Percentiles rank a stretch among this genome's conserved stretches.
These are phyloP conservation scores for Colletotrichum spinosum DNA, from an alignment of 2,329 filamentous ascomycete species.

Conservation along the genomic window DNA sequence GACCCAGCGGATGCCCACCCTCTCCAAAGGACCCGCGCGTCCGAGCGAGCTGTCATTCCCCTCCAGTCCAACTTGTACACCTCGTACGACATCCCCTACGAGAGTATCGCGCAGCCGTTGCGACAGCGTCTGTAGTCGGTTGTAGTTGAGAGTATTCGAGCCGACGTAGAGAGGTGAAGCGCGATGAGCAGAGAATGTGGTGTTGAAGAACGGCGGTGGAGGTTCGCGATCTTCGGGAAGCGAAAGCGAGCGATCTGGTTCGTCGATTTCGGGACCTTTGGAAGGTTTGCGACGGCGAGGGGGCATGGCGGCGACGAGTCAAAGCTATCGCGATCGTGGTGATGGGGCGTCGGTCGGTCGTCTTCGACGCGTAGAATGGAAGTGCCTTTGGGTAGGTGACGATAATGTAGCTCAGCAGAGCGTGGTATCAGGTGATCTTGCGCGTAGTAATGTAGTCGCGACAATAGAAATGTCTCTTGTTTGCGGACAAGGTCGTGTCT, in stretches of 20 bases:
- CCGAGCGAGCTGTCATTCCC: constrained; percentile 51
- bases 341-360: not conserved
- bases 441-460: too few relatives aligned
- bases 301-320: not conserved
- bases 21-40: constrained; percentile 57
- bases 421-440: too few relatives aligned
- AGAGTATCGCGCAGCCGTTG: constrained; percentile 64
- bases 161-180: constrained; percentile 66
- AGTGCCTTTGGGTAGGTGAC: too few relatives aligned
- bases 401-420: too few relatives aligned
- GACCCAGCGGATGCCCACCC: constrained; percentile 62
- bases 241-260: constrained; percentile 5
- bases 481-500: too few relatives aligned
- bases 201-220: constrained; percentile 64
- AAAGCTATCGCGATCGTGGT: too few relatives aligned
- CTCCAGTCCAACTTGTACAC: constrained; percentile 65
- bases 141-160: constrained; percentile 48
- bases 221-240: constrained; percentile 40
- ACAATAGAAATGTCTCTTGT: too few relatives aligned
- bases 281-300: constrained; percentile 22
- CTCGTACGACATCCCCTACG: constrained; percentile 70
- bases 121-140: constrained; percentile 57
- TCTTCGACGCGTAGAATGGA: not conserved
- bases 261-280: constrained; percentile 11
- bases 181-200: constrained; percentile 68